Base-by-base conservation (phyloP, 805 yeast species). In the Starmera quercuum region DNA sequence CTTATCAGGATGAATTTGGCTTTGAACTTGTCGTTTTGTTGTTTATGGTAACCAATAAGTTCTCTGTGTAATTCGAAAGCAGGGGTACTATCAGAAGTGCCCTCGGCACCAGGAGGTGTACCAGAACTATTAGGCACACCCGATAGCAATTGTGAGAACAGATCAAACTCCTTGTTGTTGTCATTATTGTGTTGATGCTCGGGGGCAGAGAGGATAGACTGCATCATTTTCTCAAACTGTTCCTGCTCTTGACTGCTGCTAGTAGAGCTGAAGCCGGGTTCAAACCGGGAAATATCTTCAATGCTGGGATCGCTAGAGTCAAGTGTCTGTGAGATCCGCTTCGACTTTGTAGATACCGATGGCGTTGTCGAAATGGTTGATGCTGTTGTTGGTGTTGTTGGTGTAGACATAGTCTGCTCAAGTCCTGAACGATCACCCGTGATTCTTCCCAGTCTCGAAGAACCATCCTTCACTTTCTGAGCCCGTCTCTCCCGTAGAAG, bases 401-500 rank as follows among this genome's bases (percentile, higher is more conserved):
- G 12, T 8, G 16, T 10, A 7, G 30, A 18, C 12, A 21, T 16
- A 4, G 19, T n/a, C n/a, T n/a, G n/a, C n/a, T n/a, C n/a, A n/a
- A n/a, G n/a, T n/a, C n/a, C 17, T 26, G 26, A 32, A 22, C 35
- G 20, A 3, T 50, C 56, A 9, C 56, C 56, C 0, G 49, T 47
- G 37, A 51, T 51, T 26, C 32, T 47, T 12, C 41, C 38, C 14
- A 51, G 31, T 29, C 56, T 43, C 19, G 44, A 36, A 18, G 33
- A 24, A 8, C 40, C 30, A 12, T 49, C 34, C 23, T 43, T 44
- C 33, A 51, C 42, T 30, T 50, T 51, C 7, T 47, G 48, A 3
- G 53, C 50, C 17, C 56, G 34, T 29, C 55, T 47, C 34, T 51
- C 55, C 18, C 56, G 42, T 2, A 50, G 33, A 4, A 37, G 27